These are phyloP conservation scores for Prillingera fragicola DNA, from an alignment of 1,284 basidiomycete genomes.

Conservation along the genomic window DNA sequence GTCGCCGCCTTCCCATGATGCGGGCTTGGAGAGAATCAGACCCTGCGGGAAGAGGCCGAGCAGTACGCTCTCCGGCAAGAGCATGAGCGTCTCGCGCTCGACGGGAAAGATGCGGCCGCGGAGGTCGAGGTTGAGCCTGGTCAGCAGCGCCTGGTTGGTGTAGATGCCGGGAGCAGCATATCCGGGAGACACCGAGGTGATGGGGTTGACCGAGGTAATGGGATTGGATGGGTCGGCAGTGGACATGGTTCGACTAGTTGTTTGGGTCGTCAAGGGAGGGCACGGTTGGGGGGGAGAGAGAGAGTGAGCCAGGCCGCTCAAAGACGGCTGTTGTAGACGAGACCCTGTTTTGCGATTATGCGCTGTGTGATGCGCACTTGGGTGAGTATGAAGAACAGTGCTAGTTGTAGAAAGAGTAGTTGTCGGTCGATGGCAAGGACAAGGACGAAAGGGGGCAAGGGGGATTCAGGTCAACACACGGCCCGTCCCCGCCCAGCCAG, in stretches of 20 bases:
- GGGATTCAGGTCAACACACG: too few species aligned
- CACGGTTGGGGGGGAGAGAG: not conserved
- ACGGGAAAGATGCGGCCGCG: constrained; percentile 88
- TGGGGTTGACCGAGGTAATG: constrained; percentile 51
- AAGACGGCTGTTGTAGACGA: not conserved
- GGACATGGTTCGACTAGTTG: constrained; percentile 21
- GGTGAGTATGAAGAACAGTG: too few species aligned
- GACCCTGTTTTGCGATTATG: too few species aligned
- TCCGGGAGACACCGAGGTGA: constrained; percentile 71
- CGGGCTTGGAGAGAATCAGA: constrained; percentile 82
- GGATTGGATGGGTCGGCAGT: constrained; percentile 39
- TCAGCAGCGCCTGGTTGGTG: constrained; percentile 59
- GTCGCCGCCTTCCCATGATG: constrained; percentile 66
- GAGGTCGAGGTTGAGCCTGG: constrained; percentile 83
- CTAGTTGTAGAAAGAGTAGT: too few species aligned
- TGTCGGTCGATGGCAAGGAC: too few species aligned
- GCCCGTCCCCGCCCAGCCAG: too few species aligned
- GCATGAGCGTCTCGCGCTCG: constrained; percentile 97
- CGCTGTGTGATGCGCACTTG: too few species aligned
- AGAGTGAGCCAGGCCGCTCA: not conserved
- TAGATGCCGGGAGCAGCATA: constrained; percentile 25
- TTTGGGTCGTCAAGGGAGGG: not conserved
- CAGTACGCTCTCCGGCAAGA: constrained; percentile 92
- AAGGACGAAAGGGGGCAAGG: too few species aligned
- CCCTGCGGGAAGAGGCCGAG: constrained; percentile 97